phyloP scores from a whole-genome alignment of 1,284 basidiomycete species.

The Takashimella koratensis region DNA sequence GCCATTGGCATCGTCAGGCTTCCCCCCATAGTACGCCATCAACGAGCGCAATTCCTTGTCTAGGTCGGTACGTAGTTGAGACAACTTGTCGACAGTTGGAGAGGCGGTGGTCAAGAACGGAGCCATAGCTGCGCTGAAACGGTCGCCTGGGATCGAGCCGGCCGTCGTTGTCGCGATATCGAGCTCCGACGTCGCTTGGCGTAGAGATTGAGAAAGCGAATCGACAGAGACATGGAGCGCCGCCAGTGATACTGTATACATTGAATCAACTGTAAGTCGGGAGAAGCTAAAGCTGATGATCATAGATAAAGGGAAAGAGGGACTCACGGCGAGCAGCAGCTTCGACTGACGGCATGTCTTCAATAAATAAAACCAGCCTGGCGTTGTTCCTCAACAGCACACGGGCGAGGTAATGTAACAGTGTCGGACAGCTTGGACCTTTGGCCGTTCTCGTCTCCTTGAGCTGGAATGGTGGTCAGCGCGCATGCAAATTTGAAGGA shows the following conservation, averaged over 20 bases:
- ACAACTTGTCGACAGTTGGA: conserved; percentile 60
- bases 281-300: background rate
- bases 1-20: no score
- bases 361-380: conserved; percentile 65
- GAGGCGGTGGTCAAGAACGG: conserved; percentile 58
- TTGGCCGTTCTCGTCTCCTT: conserved; percentile 77
- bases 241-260: conserved; percentile 63
- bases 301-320: background rate
- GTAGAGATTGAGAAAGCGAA: conserved; percentile 58
- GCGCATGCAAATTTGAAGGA: background rate
- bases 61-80: conserved; percentile 59
- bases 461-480: conserved; percentile 54
- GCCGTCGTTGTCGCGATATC: conserved; percentile 34
- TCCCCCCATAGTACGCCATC: conserved; percentile 69
- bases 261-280: background rate
- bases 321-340: conserved; percentile 69
- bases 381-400: conserved; percentile 69
- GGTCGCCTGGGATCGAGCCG: conserved; percentile 53
- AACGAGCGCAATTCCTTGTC: conserved; percentile 60
- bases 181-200: conserved; percentile 60
- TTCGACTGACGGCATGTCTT: conserved; percentile 76
- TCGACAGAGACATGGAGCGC: conserved; percentile 61
- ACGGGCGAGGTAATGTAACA: conserved; percentile 79
- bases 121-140: conserved; percentile 65
- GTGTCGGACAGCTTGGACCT: conserved; percentile 69